phyloP scores from a whole-genome alignment of 768 basidiomycete species.

The Steccherinum ochraceum region DNA sequence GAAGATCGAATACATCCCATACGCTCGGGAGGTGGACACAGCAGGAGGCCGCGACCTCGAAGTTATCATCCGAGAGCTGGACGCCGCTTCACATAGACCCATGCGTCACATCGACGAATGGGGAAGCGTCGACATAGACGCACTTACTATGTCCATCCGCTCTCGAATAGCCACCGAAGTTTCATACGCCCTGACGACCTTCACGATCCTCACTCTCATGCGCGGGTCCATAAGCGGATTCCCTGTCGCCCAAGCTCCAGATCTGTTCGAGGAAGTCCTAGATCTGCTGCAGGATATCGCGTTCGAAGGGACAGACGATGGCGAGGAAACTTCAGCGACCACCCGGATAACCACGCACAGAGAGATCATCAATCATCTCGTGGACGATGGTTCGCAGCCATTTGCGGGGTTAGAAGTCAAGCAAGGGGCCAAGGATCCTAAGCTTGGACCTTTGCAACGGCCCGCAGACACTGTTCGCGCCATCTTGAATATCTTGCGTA shows the following conservation, averaged over 20 bases:
- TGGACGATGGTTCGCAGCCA: constrained; percentile 50
- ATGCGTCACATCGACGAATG: constrained; percentile 77
- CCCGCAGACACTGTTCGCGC: constrained; percentile 63
- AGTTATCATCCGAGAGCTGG: constrained; percentile 54
- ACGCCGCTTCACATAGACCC: constrained; percentile 44
- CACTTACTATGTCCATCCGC: constrained; percentile 88
- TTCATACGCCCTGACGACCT: constrained; percentile 84
- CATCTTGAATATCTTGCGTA: constrained; percentile 77
- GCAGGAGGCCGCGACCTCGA: constrained; percentile 80
- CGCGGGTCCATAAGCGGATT: constrained; percentile 55
- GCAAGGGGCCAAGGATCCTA: constrained; percentile 45
- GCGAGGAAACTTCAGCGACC: constrained; percentile 13
- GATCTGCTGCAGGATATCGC: constrained; percentile 83
- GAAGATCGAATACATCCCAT: constrained; percentile 85
- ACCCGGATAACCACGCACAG: constrained; percentile 53
- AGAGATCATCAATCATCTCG: constrained; percentile 51
- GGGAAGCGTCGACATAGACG: constrained; percentile 86
- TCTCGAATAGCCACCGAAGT: constrained; percentile 80
- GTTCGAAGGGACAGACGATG: constrained; percentile 48
- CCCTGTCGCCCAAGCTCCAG: constrained; percentile 66
- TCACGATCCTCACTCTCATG: constrained; percentile 78
- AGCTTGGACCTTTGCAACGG: constrained; percentile 55
- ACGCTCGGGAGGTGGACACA: constrained; percentile 68
- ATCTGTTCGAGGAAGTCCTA: constrained; percentile 80
- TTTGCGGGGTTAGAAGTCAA: constrained; percentile 50